These are phyloP conservation scores for Penicillium angulare DNA, from an alignment of 495 filamentous ascomycete species.

Conservation along the genomic window DNA sequence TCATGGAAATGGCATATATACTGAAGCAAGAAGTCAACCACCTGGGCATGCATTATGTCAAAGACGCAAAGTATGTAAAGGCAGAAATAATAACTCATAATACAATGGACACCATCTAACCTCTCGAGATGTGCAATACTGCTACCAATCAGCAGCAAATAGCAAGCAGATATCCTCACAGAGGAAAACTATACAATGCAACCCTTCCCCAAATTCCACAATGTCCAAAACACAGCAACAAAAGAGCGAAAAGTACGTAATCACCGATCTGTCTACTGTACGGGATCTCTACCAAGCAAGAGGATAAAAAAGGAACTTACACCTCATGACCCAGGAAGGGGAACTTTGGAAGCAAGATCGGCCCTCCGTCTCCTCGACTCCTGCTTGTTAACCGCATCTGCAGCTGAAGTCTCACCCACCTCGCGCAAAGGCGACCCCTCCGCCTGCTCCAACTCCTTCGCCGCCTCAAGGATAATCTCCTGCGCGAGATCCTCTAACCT, in stretches of 20 bases:
- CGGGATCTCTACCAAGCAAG: slow-evolving; percentile 1
- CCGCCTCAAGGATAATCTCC: slow-evolving; percentile 39
- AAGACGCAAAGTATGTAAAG: background rate
- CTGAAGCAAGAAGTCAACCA: background rate
- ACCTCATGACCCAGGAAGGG: slow-evolving; percentile 16
- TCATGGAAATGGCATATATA: too few species aligned
- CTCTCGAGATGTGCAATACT: background rate
- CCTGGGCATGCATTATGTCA: background rate
- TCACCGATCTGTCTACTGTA: slow-evolving; percentile 3
- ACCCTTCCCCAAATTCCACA: too few species aligned
- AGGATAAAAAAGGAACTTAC: background rate
- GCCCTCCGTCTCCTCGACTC: slow-evolving; percentile 11
- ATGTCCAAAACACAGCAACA: background rate
- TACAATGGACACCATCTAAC: background rate
- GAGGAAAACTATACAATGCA: background rate
- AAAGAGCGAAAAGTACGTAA: background rate
- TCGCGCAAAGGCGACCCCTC: slow-evolving; percentile 27
- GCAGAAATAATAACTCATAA: background rate
- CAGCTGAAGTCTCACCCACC: background rate
- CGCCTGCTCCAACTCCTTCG: slow-evolving; percentile 33
- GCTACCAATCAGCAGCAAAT: background rate
- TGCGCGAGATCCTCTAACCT: slow-evolving; percentile 29
- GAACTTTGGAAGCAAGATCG: slow-evolving; percentile 20
- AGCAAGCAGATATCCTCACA: background rate
- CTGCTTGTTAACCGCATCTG: background rate